A percentile compares a stretch with the other conserved stretches of the same genome.
Evolutionary conservation across 2,329 filamentous ascomycete species (phyloP).

Genomic region (Botrytis aclada): DNA sequence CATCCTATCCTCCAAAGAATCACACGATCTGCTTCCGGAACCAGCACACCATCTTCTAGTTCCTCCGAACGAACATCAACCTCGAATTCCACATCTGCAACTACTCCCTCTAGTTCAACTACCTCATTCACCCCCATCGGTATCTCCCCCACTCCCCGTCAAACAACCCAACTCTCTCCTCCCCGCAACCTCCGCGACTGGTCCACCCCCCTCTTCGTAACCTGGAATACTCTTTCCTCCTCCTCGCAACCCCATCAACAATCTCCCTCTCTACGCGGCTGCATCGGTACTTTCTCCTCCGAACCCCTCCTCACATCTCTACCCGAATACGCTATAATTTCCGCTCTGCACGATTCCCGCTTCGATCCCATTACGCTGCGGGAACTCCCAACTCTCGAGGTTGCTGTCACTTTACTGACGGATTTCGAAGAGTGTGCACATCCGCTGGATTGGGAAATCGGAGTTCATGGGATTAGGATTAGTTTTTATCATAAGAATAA

Average conservation of each 20-base stretch:
- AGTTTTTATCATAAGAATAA: slow-evolving; percentile 72
- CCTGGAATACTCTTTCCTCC: slow-evolving; percentile 73
- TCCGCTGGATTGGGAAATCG: slow-evolving; percentile 81
- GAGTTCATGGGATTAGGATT: slow-evolving; percentile 82
- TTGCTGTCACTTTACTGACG: slow-evolving; percentile 76
- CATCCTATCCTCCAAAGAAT: slow-evolving; percentile 27
- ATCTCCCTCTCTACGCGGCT: slow-evolving; percentile 68
- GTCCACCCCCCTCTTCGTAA: slow-evolving; percentile 74
- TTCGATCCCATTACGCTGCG: slow-evolving; percentile 35
- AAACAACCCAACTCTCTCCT: slow-evolving; percentile 27
- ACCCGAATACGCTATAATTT: slow-evolving; percentile 76
- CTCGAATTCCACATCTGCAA: slow-evolving; percentile 38
- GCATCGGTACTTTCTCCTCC: slow-evolving; percentile 90
- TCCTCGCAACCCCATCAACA: slow-evolving; percentile 25
- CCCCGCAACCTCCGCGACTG: slow-evolving; percentile 40
- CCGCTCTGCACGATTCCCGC: slow-evolving; percentile 58
- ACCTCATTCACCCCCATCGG: slow-evolving; percentile 31
- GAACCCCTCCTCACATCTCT: slow-evolving; percentile 72
- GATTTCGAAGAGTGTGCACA: slow-evolving; percentile 75
- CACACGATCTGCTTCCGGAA: slow-evolving; percentile 16
- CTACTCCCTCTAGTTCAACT: slow-evolving; percentile 47
- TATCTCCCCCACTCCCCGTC: slow-evolving; percentile 20
- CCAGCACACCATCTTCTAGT: slow-evolving; percentile 5
- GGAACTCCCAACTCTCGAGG: slow-evolving; percentile 57
- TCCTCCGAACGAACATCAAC: slow-evolving; percentile 15